phyloP scores from a whole-genome alignment of 169 alveolate genomes.

The Sarcocystis neurona region DNA sequence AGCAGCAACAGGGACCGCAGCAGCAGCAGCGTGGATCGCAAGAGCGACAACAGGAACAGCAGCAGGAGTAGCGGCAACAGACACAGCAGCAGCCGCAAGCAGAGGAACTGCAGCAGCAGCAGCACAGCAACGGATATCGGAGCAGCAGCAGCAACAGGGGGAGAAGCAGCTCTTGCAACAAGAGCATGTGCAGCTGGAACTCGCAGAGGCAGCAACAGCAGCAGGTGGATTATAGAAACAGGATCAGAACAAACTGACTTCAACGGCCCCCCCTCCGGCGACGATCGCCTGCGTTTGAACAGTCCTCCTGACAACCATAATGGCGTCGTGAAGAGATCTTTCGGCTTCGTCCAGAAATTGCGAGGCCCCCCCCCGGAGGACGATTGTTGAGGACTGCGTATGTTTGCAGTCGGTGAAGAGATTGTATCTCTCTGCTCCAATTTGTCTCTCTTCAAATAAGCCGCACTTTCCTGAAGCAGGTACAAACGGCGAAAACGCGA shows the following conservation, averaged over 20 bases:
- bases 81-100: no score
- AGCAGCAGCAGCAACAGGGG: no score
- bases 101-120: no score
- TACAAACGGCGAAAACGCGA: background rate
- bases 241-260: slow-evolving; percentile 69
- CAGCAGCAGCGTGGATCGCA: no score
- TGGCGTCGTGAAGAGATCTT: slow-evolving; percentile 96
- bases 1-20: no score
- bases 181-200: background rate
- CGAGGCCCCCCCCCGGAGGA: slow-evolving; percentile 98
- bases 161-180: no score
- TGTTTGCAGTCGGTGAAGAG: slow-evolving; percentile 91
- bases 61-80: no score
- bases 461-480: slow-evolving; percentile 92
- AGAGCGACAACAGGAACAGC: no score
- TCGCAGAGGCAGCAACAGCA: background rate
- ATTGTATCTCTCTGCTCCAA: slow-evolving; percentile 97
- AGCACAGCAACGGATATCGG: no score
- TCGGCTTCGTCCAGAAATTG: slow-evolving; percentile 98
- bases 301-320: slow-evolving; percentile 95
- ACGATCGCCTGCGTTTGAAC: slow-evolving; percentile 89
- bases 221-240: background rate
- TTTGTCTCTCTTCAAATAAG: slow-evolving; percentile 94
- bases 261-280: slow-evolving; percentile 99
- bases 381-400: slow-evolving; percentile 92